Evolutionary conservation across 2,329 filamentous ascomycete species (phyloP), one percentile per base, ranked within the genome.

Genomic region (Colletotrichum sp.): DNA sequence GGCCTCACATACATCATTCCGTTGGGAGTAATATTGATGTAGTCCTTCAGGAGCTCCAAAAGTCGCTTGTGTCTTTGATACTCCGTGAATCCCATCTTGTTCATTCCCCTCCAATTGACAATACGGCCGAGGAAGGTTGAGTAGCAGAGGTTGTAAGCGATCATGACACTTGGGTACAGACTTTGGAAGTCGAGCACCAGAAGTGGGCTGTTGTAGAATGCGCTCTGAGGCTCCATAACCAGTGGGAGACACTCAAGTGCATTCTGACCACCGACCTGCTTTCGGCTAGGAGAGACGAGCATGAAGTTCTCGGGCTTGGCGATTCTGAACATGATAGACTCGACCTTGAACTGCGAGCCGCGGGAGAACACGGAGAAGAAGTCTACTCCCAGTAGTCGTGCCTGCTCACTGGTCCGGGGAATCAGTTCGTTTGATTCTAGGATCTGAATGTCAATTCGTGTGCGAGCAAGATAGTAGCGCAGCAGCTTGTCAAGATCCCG

Each of bases 121-220:
- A 98, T 92, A 34, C 97, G 91, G 0, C 97, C 97, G 1, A 98
- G 88, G 78, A 96, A 99, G 0, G 97, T 99, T 0, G 97, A 98
- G 81, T 99, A 99, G 85, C 97, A 99, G 81, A 98, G 97, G 80
- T 99, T 99, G 86, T 99, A 98, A 0, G 97, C 97, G 80, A 99
- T 98, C 95, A 99, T 98, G 74, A 98, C 93, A 82, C 96, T 98
- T 0, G 97, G 97, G 77, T 99, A 99, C 62, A 99, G 85, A 73
- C 95, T 98, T 80, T 98, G 96, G 76, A 99, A 99, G 83, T 99
- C 97, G 8, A 99, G 87, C 0, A 99, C 97, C 5, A 99, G 81
- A 1, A 99, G 82, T 0, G 97, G 97, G 75, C 94, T 97, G 70
- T 88, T 95, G 83, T 99, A 99, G 80, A 99, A 98, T 8, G 93